These are phyloP conservation scores for Cucurbita moschata DNA, from an alignment of 306 rosid species.

Conservation along the genomic window DNA sequence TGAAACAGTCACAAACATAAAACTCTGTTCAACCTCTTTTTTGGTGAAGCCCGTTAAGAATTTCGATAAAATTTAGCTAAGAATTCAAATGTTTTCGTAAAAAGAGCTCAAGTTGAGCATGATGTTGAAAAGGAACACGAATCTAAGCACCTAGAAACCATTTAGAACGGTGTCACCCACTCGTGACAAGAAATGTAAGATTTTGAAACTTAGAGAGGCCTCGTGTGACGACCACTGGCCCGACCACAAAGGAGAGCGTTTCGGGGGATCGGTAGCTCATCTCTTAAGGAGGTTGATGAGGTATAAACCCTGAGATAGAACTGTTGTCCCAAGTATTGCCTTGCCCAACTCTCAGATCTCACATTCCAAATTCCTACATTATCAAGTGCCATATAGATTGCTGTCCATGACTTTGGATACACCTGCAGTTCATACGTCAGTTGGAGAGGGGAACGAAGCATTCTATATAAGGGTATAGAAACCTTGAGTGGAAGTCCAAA, in stretches of 20 bases:
- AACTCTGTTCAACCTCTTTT: neutral
- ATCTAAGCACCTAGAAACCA: neutral
- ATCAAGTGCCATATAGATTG: constrained; percentile 73
- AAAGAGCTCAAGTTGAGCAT: constrained; percentile 1
- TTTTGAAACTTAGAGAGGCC: constrained; percentile 23
- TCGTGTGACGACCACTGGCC: constrained; percentile 63
- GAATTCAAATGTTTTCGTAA: too few species aligned
- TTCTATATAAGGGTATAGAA: too few species aligned
- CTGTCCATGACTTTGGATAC: constrained; percentile 82
- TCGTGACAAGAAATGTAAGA: constrained; percentile 29
- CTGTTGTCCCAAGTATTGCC: constrained; percentile 95
- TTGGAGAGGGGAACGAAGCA: too few species aligned
- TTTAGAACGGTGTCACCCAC: constrained; percentile 29
- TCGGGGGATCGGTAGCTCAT: constrained; percentile 65
- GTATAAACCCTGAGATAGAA: constrained; percentile 74
- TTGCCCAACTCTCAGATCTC: constrained; percentile 81
- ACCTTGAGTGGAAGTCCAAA: too few species aligned
- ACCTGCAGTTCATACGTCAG: constrained; percentile 28
- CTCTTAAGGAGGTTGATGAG: constrained; percentile 52
- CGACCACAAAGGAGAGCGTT: constrained; percentile 82
- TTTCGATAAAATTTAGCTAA: too few species aligned
- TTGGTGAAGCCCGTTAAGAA: neutral
- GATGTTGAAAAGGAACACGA: neutral
- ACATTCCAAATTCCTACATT: constrained; percentile 96
- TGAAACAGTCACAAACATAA: neutral